Evolutionary conservation across 2,329 filamentous ascomycete genomes (phyloP), one percentile per base, ranked within the genome.

Genomic region (Sporothrix phasma): DNA sequence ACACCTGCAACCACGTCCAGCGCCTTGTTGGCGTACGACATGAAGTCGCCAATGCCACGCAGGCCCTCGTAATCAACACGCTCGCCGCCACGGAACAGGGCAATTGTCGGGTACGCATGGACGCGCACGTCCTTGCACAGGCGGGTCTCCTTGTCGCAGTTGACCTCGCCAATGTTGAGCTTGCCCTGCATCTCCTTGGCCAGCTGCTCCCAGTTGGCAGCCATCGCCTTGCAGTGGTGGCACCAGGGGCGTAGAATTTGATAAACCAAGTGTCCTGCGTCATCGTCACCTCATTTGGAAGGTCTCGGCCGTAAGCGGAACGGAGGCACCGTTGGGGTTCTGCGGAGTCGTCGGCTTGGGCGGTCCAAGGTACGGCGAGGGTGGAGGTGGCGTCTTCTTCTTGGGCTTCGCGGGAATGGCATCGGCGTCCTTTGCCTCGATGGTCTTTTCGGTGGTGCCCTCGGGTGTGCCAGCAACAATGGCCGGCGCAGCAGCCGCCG

Each of bases 221-320:
- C 90, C 82, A 99, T 86, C 43, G 90, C 90, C 76, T 96, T 90
- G 76, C 95, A 99, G 76, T 99, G 94, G 69, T 87, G 86, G 75
- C 94, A 99, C 94, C 93, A 97, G 94, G 95, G 19, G 91, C 92
- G 74, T 97, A 97, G 74, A 99, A 97, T 76, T 99, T 99, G 80
- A 99, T 86, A 73, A 99, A 97, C 94, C 94, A 99, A 5, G 92
- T 88, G 67, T 97, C 92, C 68, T 89, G 85, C 0, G 91, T 92
- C 73, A 87, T 89, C 3, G 91, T 96, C 54, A 99, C 92, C 43
- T 79, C 65, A 84, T 86, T 73, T 95, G 88, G 78, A 99, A 99
- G 67, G 81, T 90, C 72, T 97, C 92, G 0, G 89, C 87, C 2
- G 86, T 92, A 61, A 99, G 81, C 6, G 86, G 76, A 39, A 91